Base-by-base conservation (phyloP, 768 basidiomycete genomes). In the Neoboletus brunneissimus region DNA sequence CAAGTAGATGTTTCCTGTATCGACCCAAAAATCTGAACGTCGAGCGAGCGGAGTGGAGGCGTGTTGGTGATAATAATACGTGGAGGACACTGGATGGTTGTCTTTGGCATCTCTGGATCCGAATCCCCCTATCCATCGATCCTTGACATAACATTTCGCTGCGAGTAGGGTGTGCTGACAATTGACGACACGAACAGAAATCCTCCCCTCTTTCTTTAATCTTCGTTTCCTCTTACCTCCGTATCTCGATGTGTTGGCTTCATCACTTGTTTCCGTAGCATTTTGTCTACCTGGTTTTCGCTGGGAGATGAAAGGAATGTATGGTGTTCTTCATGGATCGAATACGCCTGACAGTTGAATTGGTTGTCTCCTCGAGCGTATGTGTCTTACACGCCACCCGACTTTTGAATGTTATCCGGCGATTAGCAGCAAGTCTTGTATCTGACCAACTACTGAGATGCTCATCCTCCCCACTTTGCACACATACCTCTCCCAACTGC, bases 381-480 rank as follows among this genome's bases (percentile, higher is more conserved):
- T 7, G 11, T 32, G 32, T 37, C 23, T 13, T 10, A 29, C 12
- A 22, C 59, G 60, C 51, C 42, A 61, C 42, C 23, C 15, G 16
- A 42, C 3, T 43, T 25, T 8, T 20, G 31, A 20, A 44, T 25
- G 34, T 54, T 31, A 41, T 42, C 56, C 25, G 35, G 20, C 9
- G 23, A 52, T 23, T 32, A 37, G 38, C 20, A 34, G 53, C 47
- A 8, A 18, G 47, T 1, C 48, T 53, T 55, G 52, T 11, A 46
- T 35, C 22, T 9, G 18, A 53, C 31, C 57, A 35, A 49, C 49
- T 4, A 29, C 27, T 38, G 49, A 45, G 48, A 91, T 91, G 89
- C 79, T 91, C 44, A 81, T 86, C 62, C 79, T 91, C 35, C 80
- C 86, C 34, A 79, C 81, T 37, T 75, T 91, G 23, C 86, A 89